These are phyloP conservation scores for Microbotryomycetes sp. DNA, from an alignment of 1,284 basidiomycete species.

Conservation along the genomic window DNA sequence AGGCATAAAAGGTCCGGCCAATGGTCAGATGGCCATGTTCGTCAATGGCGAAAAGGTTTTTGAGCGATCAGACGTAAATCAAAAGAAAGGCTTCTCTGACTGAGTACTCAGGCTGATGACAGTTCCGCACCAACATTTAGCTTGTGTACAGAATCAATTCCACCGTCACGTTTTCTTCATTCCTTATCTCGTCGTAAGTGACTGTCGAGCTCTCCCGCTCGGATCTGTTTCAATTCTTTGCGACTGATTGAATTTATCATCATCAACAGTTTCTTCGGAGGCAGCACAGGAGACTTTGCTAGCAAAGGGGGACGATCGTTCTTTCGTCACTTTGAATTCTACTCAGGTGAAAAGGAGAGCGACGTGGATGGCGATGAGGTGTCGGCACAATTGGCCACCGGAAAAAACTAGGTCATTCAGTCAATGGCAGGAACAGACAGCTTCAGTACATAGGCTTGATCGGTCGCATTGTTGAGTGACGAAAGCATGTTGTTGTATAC, in stretches of 20 bases:
- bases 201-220: too few relatives aligned
- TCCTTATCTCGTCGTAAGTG: background rate
- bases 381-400: background rate
- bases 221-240: too few relatives aligned
- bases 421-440: too few relatives aligned
- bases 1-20: background rate
- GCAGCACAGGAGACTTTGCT: background rate
- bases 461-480: too few relatives aligned
- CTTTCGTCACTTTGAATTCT: background rate
- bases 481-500: too few relatives aligned
- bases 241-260: background rate
- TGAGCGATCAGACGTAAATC: background rate
- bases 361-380: background rate
- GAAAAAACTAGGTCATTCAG: too few relatives aligned
- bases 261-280: background rate
- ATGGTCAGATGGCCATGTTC: background rate
- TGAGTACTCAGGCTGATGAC: too few relatives aligned
- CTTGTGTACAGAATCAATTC: background rate
- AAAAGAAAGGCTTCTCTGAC: too few relatives aligned
- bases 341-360: background rate
- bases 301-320: background rate
- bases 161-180: background rate
- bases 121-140: too few relatives aligned
- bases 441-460: too few relatives aligned
- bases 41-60: background rate